A percentile compares a stretch with the other conserved stretches of the same genome.
Conservation (phyloP, 805 yeast species). For the Candida ipomoeae region DNA sequence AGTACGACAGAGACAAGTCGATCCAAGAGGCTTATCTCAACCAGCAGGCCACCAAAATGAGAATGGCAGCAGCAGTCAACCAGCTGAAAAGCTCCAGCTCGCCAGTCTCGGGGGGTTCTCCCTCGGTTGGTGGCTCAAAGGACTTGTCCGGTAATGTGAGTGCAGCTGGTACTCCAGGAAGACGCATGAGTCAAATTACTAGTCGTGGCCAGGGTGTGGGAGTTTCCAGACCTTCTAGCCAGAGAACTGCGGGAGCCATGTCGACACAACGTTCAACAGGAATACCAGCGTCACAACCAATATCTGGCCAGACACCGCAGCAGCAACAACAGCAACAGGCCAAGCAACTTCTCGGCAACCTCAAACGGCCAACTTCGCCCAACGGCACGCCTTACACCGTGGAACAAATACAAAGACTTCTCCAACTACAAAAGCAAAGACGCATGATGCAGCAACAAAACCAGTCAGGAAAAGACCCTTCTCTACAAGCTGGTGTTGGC, state of each 20-base stretch:
- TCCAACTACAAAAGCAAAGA: slow-evolving; percentile 50
- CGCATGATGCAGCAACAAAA: slow-evolving; percentile 44
- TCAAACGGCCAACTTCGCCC: slow-evolving; percentile 43
- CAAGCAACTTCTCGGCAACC: slow-evolving; percentile 15
- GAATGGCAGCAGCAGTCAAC: slow-evolving; percentile 42
- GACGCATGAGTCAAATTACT: slow-evolving; percentile 8
- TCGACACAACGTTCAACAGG: slow-evolving; percentile 2
- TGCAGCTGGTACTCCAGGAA: background rate
- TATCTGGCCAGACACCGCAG: background rate
- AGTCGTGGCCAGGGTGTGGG: slow-evolving; percentile 1
- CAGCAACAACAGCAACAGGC: slow-evolving; percentile 3
- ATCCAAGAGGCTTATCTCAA: slow-evolving; percentile 67
- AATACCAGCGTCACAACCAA: background rate
- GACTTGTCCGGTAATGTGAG: slow-evolving; percentile 3
- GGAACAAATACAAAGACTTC: slow-evolving; percentile 56
- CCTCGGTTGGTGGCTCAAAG: slow-evolving; percentile 11
- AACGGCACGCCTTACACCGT: slow-evolving; percentile 56
- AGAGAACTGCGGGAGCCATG: background rate
- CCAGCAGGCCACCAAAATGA: slow-evolving; percentile 40
- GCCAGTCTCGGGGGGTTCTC: slow-evolving; percentile 5
- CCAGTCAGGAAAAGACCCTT: slow-evolving; percentile 14
- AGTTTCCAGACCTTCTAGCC: background rate
- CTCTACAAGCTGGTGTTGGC: background rate
- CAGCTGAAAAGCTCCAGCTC: slow-evolving; percentile 23
- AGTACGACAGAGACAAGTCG: slow-evolving; percentile 81